A percentile compares a stretch with the other conserved stretches of the same genome.
Evolutionary conservation across 768 basidiomycete genomes (phyloP).

Genomic region (Russula ochroleuca): DNA sequence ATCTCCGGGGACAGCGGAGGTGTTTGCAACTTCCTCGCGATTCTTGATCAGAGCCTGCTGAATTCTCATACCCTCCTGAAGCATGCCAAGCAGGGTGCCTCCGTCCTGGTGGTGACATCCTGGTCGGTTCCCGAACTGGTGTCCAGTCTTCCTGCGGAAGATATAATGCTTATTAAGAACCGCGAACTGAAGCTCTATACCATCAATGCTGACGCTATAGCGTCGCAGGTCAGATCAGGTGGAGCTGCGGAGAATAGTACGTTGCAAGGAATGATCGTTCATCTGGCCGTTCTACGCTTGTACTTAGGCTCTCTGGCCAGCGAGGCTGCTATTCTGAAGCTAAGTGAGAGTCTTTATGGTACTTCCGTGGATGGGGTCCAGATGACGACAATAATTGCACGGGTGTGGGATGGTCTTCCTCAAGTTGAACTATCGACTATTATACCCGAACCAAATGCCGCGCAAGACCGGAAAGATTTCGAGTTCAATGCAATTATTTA

Average conservation of each 20-base stretch:
- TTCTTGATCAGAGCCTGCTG: constrained; percentile 73
- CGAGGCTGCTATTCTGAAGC: constrained; percentile 48
- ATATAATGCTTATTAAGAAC: constrained; percentile 44
- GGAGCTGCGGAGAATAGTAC: constrained; percentile 40
- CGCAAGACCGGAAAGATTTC: constrained; percentile 49
- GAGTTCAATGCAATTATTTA: constrained; percentile 72
- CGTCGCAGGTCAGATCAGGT: constrained; percentile 40
- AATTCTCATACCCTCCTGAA: constrained; percentile 72
- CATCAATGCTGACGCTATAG: constrained; percentile 54
- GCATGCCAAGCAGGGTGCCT: constrained; percentile 59
- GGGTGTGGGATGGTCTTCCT: constrained; percentile 63
- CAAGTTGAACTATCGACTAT: constrained; percentile 42
- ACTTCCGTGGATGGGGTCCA: constrained; percentile 46
- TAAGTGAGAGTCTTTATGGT: constrained; percentile 47
- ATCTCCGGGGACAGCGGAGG: constrained; percentile 46
- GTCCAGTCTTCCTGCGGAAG: constrained; percentile 56
- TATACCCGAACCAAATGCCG: constrained; percentile 23
- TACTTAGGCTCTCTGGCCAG: constrained; percentile 67
- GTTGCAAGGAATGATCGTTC: constrained; percentile 55
- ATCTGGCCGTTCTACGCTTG: constrained; percentile 79
- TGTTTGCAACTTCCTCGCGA: constrained; percentile 62
- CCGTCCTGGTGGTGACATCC: constrained; percentile 67
- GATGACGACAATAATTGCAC: constrained; percentile 49
- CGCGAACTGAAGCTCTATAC: constrained; percentile 55
- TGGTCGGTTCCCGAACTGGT: constrained; percentile 76